A percentile compares a stretch with the other conserved stretches of the same genome.
Conservation (phyloP, 2,329 filamentous ascomycete species). For the Aureobasidium sp. region DNA sequence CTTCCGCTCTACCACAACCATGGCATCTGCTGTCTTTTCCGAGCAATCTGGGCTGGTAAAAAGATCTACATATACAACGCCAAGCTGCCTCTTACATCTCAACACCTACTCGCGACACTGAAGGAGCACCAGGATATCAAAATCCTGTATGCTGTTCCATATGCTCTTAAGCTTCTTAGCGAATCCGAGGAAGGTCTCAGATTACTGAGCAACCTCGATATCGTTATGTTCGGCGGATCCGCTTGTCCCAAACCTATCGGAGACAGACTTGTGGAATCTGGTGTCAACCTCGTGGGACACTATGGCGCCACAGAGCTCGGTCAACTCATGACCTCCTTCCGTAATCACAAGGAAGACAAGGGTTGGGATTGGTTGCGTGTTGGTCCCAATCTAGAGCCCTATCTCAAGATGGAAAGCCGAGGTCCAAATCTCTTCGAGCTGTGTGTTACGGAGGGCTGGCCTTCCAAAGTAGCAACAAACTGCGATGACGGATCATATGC, state of each 20-base stretch:
- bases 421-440: constrained; percentile 29
- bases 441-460: constrained; percentile 22
- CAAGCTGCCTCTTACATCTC: constrained; percentile 40
- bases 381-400: constrained; percentile 31
- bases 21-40: constrained; percentile 44
- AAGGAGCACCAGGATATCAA: constrained; percentile 27
- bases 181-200: constrained; percentile 43
- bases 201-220: constrained; percentile 13
- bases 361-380: constrained; percentile 51
- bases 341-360: constrained; percentile 37
- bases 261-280: constrained; percentile 17
- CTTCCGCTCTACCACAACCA: constrained; percentile 50
- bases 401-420: constrained; percentile 26
- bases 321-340: constrained; percentile 50
- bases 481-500: constrained; percentile 37
- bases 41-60: constrained; percentile 41
- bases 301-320: constrained; percentile 47
- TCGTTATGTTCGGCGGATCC: constrained; percentile 20
- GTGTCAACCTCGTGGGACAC: constrained; percentile 17
- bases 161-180: constrained; percentile 50
- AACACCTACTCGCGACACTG: constrained; percentile 17
- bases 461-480: constrained; percentile 28
- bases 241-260: constrained; percentile 19
- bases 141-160: constrained; percentile 53
- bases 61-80: constrained; percentile 45